phyloP scores from a whole-genome alignment of 2,329 filamentous ascomycete genomes.

The Alternaria ethzedia region DNA sequence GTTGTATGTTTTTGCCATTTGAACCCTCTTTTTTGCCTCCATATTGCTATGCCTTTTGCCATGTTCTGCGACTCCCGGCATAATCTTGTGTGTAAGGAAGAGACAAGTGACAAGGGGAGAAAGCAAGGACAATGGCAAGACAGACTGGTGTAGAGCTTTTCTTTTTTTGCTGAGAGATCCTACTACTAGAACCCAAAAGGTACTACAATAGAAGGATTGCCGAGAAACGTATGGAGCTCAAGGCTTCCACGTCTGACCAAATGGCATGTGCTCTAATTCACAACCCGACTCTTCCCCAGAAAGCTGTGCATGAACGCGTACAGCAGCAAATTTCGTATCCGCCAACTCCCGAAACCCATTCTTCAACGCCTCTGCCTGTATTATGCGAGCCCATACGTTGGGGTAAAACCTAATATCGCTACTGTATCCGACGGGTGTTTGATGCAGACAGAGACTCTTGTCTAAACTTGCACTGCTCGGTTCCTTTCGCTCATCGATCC shows the following conservation, averaged over 20 bases:
- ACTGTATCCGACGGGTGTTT: conserved; percentile 9
- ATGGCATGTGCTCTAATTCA: conserved; percentile 3
- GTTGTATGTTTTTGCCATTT: no score
- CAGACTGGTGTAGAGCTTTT: no score
- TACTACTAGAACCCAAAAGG: no score
- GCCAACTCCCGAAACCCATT: conserved; percentile 11
- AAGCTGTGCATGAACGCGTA: conserved; percentile 13
- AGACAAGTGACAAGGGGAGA: no score
- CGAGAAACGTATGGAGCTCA: no score
- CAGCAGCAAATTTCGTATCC: conserved; percentile 9
- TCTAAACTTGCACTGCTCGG: conserved; percentile 5
- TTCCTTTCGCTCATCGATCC: conserved; percentile 9
- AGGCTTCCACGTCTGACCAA: conserved; percentile 3
- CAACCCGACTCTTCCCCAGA: conserved; percentile 7
- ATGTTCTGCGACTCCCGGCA: no score
- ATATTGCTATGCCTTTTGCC: no score
- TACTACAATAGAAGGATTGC: no score
- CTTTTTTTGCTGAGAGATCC: no score
- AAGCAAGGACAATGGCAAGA: no score
- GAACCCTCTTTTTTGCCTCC: no score
- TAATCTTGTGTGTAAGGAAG: no score
- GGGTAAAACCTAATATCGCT: conserved; percentile 3
- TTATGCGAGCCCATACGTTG: conserved; percentile 8
- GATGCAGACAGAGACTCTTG: conserved; percentile 13
- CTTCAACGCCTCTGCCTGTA: conserved; percentile 11